A percentile compares a stretch with the other conserved stretches of the same genome.
Evolutionary conservation across 768 basidiomycete species (phyloP).

Genomic region (Fomitopsis pulvina): DNA sequence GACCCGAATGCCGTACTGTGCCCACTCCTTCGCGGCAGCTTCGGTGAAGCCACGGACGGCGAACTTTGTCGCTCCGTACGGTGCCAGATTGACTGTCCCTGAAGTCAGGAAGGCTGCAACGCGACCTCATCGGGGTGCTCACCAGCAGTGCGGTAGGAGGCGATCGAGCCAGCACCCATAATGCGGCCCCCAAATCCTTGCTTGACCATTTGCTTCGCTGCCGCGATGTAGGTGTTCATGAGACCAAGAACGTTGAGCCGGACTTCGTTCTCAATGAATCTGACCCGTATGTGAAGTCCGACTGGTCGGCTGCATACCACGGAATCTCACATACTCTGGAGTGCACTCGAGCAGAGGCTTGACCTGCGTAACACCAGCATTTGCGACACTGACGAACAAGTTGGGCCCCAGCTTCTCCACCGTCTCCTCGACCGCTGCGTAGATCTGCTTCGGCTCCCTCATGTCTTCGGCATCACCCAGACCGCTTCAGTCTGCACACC

Average conservation of each 20-base stretch:
- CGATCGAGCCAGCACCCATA: conserved; percentile 26
- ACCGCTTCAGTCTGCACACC: neutral
- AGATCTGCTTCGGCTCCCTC: conserved; percentile 23
- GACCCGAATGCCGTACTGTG: conserved; percentile 25
- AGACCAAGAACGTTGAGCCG: conserved; percentile 22
- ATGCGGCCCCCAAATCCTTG: conserved; percentile 26
- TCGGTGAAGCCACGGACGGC: conserved; percentile 28
- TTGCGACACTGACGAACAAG: conserved; percentile 25
- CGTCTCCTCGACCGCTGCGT: conserved; percentile 24
- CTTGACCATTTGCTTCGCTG: conserved; percentile 29
- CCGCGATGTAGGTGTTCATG: conserved; percentile 28
- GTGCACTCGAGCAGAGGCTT: conserved; percentile 25
- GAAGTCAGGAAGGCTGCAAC: neutral
- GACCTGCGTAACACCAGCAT: conserved; percentile 27
- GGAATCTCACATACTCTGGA: conserved; percentile 18
- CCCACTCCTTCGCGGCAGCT: conserved; percentile 27
- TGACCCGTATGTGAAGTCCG: too few relatives aligned
- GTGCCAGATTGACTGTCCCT: conserved; percentile 21
- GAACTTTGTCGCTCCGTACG: conserved; percentile 28
- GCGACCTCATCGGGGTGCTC: neutral
- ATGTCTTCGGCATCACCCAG: conserved; percentile 19
- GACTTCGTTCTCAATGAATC: conserved; percentile 24
- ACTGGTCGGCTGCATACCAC: neutral
- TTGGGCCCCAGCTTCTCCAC: conserved; percentile 23
- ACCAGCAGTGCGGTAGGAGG: conserved; percentile 25